Conservation (phyloP, 1,284 basidiomycete genomes). For the Cronartium quercuum region DNA sequence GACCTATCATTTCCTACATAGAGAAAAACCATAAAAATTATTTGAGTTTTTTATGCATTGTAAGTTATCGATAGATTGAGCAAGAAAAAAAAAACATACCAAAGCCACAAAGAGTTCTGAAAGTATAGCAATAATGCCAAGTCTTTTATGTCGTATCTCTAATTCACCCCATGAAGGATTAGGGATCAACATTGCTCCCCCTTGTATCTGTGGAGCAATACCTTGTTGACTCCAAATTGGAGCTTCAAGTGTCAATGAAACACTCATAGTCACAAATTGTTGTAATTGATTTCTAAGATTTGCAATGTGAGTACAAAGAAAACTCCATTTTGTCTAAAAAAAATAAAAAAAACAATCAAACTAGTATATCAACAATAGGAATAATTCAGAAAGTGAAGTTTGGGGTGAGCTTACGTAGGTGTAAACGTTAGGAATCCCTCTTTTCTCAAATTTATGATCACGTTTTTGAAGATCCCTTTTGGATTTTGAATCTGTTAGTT, state of each 20-base stretch:
- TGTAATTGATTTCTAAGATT: slow-evolving; percentile 10
- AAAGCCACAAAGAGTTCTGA: slow-evolving; percentile 17
- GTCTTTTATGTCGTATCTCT: background rate
- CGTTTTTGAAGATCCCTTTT: background rate
- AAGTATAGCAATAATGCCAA: slow-evolving; percentile 8
- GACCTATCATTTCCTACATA: background rate
- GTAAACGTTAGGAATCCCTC: background rate
- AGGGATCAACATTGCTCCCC: slow-evolving; percentile 8
- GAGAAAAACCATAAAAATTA: background rate
- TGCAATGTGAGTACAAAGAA: slow-evolving; percentile 20
- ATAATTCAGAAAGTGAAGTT: background rate
- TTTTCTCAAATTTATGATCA: background rate
- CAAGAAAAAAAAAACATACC: background rate
- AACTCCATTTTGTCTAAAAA: slow-evolving; percentile 29
- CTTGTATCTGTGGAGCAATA: slow-evolving; percentile 10
- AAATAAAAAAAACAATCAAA: background rate
- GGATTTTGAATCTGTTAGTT: background rate
- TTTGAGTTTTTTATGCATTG: too few relatives aligned
- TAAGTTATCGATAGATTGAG: background rate
- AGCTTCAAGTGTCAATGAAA: background rate
- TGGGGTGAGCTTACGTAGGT: background rate
- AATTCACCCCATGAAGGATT: slow-evolving; percentile 9
- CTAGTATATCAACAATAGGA: too few relatives aligned
- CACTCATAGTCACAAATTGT: slow-evolving; percentile 7
- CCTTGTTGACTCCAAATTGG: slow-evolving; percentile 22